Conservation (phyloP, 805 yeast species). For the Torulaspora indica region DNA sequence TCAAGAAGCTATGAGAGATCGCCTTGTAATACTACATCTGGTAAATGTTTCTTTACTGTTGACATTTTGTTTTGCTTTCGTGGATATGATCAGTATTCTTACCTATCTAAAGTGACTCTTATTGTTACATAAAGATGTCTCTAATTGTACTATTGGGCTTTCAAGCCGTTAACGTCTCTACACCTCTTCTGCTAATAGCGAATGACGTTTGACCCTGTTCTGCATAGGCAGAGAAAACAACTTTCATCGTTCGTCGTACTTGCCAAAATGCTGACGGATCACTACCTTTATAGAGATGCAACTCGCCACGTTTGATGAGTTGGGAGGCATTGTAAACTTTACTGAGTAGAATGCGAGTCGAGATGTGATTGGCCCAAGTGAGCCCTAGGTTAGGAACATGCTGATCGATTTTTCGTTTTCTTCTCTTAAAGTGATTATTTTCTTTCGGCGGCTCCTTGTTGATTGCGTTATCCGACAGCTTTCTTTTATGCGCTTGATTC, state of each 20-base stretch:
- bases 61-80: background rate
- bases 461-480: background rate
- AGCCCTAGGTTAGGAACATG: constrained; percentile 53
- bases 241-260: constrained; percentile 36
- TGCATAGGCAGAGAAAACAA: constrained; percentile 41
- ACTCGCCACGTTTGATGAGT: constrained; percentile 27
- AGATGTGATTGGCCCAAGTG: constrained; percentile 49
- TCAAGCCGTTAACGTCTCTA: constrained; percentile 17
- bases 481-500: constrained; percentile 1
- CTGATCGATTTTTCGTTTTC: constrained; percentile 34
- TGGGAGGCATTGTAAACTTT: constrained; percentile 42
- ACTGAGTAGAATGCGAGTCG: constrained; percentile 45
- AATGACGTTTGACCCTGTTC: constrained; percentile 23
- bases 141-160: constrained; percentile 1
- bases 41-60: background rate
- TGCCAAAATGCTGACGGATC: constrained; percentile 34
- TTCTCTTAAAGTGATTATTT: constrained; percentile 1
- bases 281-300: constrained; percentile 32
- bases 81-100: background rate
- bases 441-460: background rate
- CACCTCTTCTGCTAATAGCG: constrained; percentile 27
- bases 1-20: background rate
- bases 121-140: background rate
- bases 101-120: background rate
- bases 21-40: background rate